Evolutionary conservation across 2,329 filamentous ascomycete genomes (phyloP), one percentile per base, ranked within the genome.

Genomic region (Paracoccidioides brasiliensis): DNA sequence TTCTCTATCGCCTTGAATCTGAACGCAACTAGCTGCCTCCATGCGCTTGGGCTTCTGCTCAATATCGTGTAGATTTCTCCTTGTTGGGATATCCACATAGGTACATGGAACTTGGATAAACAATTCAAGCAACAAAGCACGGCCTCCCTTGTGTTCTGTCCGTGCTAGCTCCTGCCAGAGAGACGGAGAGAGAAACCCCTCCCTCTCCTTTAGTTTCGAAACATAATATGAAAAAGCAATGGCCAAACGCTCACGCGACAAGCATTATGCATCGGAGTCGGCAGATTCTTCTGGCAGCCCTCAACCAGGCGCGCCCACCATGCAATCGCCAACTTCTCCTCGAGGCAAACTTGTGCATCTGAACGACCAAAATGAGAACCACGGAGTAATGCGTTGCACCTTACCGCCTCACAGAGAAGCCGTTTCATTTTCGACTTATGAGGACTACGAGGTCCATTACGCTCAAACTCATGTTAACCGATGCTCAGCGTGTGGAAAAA

Each of bases 401-500:
- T 76, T 97, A 28, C 88, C 90, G 54, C 88, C 88, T 49, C 90
- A 96, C 71, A 78, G 75, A 61, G 80, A 85, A 57, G 76, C 82
- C 1, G 66, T 93, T 55, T 75, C 77, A 4, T 97, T 98, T 70
- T 67, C 74, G 30, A 83, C 83, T 0, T 90, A 89, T 66, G 79
- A 83, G 57, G 87, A 90, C 14, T 96, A 94, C 70, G 90, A 96
- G 67, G 73, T 84, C 7, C 93, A 98, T 69, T 96, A 96, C 72
- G 78, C 76, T 61, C 84, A 88, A 66, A 76, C 79, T 28, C 93
- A 97, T 69, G 80, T 82, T 58, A 90, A 96, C 69, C 82, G 91
- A 45, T 98, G 93, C 67, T 75, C 83, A 8, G 85, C 90, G 65
- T 98, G 93, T 69, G 77, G 80, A 55, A 89, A 81, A 68, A 97